Conservation (phyloP, 2,329 filamentous ascomycete genomes). For the Penicillium capsulatum region DNA sequence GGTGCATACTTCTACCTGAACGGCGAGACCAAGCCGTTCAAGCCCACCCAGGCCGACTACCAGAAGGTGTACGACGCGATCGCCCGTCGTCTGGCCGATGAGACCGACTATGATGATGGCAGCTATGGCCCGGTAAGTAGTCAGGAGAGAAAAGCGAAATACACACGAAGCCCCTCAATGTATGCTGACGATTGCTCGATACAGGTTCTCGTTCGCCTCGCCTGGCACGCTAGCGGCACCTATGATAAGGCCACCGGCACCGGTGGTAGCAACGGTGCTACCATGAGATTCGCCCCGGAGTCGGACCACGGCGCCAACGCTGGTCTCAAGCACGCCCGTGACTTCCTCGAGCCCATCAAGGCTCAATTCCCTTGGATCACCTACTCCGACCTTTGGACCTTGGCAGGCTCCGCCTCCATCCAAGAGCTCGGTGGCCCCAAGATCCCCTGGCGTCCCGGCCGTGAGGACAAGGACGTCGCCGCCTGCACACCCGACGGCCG, state of each 20-base stretch:
- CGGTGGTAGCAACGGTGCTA: slow-evolving; percentile 91
- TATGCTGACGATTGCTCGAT: slow-evolving; percentile 1
- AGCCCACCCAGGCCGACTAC: slow-evolving; percentile 79
- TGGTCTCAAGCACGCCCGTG: slow-evolving; percentile 76
- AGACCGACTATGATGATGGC: slow-evolving; percentile 94
- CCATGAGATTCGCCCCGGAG: slow-evolving; percentile 93
- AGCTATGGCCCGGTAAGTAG: slow-evolving; percentile 79
- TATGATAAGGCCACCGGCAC: slow-evolving; percentile 84
- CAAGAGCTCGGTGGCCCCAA: slow-evolving; percentile 92
- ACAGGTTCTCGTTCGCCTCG: slow-evolving; percentile 72
- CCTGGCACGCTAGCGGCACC: slow-evolving; percentile 92
- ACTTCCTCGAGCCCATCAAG: slow-evolving; percentile 92
- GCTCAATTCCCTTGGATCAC: slow-evolving; percentile 88
- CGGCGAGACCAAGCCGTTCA: slow-evolving; percentile 55
- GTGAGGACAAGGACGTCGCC: slow-evolving; percentile 69
- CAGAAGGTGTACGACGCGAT: slow-evolving; percentile 92
- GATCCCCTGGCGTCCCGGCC: slow-evolving; percentile 85
- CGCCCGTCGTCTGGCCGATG: slow-evolving; percentile 73
- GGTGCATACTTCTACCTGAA: slow-evolving; percentile 62
- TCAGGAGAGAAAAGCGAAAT: no score
- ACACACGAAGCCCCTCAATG: no score
- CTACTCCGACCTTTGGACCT: slow-evolving; percentile 96
- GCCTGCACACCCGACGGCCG: slow-evolving; percentile 94
- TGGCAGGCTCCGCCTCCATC: slow-evolving; percentile 76
- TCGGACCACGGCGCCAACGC: slow-evolving; percentile 89